Evolutionary conservation across 2,329 filamentous ascomycete genomes (phyloP).

Genomic region (Claviceps paspali): DNA sequence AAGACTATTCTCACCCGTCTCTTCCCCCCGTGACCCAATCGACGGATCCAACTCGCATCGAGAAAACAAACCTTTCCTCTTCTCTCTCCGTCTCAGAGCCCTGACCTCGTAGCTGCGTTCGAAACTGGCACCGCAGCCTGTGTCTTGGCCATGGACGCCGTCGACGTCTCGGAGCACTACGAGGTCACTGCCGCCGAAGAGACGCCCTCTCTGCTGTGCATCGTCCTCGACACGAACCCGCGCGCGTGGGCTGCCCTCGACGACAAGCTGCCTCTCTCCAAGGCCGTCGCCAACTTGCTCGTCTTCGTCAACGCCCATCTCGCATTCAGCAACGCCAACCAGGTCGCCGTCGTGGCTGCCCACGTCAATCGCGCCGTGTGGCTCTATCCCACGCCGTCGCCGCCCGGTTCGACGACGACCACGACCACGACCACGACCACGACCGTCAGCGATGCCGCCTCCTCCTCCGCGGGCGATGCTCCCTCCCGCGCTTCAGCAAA

Average conservation of each 20-base stretch:
- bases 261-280: constrained; percentile 60
- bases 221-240: constrained; percentile 92
- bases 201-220: constrained; percentile 68
- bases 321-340: constrained; percentile 84
- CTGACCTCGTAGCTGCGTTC: constrained; percentile 20
- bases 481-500: constrained; percentile 43
- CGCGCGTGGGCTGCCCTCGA: constrained; percentile 78
- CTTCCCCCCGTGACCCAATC: too few relatives aligned
- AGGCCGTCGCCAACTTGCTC: constrained; percentile 74
- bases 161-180: constrained; percentile 46
- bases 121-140: constrained; percentile 7
- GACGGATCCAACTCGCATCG: too few relatives aligned
- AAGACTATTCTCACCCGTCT: too few relatives aligned
- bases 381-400: constrained; percentile 56
- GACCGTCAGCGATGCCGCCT: constrained; percentile 40
- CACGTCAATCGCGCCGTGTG: constrained; percentile 77
- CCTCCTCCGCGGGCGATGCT: constrained; percentile 18
- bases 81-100: too few relatives aligned
- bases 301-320: constrained; percentile 96
- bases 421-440: too few relatives aligned
- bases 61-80: too few relatives aligned
- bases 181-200: constrained; percentile 38
- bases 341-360: constrained; percentile 80
- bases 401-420: constrained; percentile 9
- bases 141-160: constrained; percentile 32